Conservation (phyloP, 345 rosid genomes). For the Rhizophora apiculata region DNA sequence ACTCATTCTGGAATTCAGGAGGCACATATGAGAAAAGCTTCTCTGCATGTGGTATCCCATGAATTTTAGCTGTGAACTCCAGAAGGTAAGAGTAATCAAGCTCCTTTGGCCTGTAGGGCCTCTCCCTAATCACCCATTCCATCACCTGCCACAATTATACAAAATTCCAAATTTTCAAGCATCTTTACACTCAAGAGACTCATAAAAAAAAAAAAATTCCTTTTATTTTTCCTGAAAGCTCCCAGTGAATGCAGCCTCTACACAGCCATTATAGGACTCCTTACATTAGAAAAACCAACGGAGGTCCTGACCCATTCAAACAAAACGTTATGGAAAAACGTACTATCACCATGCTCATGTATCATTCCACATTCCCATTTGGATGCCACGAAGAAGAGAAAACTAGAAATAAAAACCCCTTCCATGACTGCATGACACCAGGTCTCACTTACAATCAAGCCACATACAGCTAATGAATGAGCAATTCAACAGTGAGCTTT, state of each 20-base stretch:
- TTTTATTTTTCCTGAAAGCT: background rate
- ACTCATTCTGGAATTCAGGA: conserved; percentile 75
- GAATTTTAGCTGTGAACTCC: conserved; percentile 74
- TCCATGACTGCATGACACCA: no score
- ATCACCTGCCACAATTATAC: conserved; percentile 51
- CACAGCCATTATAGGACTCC: no score
- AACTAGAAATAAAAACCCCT: no score
- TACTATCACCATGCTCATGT: background rate
- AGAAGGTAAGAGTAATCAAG: conserved; percentile 78
- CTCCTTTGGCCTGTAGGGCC: conserved; percentile 76
- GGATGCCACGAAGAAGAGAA: background rate
- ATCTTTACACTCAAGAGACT: background rate
- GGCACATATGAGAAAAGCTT: conserved; percentile 68
- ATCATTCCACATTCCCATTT: background rate
- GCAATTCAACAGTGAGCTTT: no score
- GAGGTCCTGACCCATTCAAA: no score
- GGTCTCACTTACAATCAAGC: no score
- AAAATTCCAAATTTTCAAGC: background rate
- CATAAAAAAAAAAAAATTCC: background rate
- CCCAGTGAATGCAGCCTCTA: no score
- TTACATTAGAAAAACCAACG: no score
- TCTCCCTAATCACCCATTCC: conserved; percentile 94
- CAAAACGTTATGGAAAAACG: no score
- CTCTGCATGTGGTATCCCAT: conserved; percentile 73
- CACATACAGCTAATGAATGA: no score